Base-by-base conservation (phyloP, 1,284 basidiomycete genomes). In the Schizophyllum amplum region DNA sequence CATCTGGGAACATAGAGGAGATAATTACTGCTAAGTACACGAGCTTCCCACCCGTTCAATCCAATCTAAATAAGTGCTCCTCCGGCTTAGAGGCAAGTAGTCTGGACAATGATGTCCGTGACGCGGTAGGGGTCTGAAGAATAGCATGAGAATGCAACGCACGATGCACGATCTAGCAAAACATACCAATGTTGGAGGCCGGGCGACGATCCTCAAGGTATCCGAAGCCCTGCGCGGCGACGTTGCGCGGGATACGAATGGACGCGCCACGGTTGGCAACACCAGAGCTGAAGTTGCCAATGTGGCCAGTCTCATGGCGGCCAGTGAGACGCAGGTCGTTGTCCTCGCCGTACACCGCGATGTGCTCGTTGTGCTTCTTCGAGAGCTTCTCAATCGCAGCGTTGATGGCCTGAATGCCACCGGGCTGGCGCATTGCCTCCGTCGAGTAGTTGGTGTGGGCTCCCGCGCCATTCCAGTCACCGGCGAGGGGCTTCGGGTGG, bases 401-500 rank as follows among this genome's bases (percentile, higher is more conserved):
- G 69, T 99, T 91, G 71, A 99, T 99, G 64, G 77, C 73, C 78
- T 96, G 92, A 79, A 96, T 94, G 69, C 97, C 97, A 72, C 93
- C 94, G 50, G 87, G 84, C 69, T 92, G 90, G 63, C 94, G 92
- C 88, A 96, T 98, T 54, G 79, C 80, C 74, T 89, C 86, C 66
- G 95, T 97, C 66, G 88, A 92, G 82, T 83, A 96, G 84, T 96
- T 97, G 75, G 88, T 90, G 82, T 93, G 93, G 78, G 90, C 93
- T 60, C 97, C 97, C 62, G 97, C 97, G 72, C 97, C 97, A 77
- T 99, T 99, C 97, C 97, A 99, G 75, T 99, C 97, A 65, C 97
- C 97, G 66, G 80, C 75, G 68, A 99, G 88, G 61, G 96, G 96
- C 78, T 99, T 99, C 71, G 97, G 97, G 84, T 99, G 97, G 93